Conservation (phyloP, 108 stramenopile species). For the Cyclotella distinguenda region DNA sequence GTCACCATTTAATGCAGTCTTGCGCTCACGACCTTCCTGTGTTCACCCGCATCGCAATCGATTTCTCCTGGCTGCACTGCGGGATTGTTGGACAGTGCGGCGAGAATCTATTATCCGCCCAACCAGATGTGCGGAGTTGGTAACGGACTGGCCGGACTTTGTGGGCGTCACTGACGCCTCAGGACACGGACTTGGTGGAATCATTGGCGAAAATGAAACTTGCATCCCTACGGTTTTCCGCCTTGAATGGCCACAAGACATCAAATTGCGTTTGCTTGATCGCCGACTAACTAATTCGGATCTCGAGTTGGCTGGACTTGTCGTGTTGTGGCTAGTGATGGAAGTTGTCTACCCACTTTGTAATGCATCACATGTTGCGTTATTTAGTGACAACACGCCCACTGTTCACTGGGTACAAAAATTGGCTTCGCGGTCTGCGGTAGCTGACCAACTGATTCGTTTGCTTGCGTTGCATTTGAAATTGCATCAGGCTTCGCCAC, state of each 20-base stretch:
- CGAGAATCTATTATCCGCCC: not conserved
- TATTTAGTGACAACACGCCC: conserved; percentile 6
- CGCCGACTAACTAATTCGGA: not conserved
- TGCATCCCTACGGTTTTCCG: not conserved
- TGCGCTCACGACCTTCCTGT: conserved; percentile 25
- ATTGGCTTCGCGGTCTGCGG: conserved; percentile 16
- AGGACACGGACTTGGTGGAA: not conserved
- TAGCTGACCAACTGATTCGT: not conserved
- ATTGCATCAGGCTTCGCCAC: not conserved
- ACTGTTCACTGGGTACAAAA: not conserved
- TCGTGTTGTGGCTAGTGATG: not conserved
- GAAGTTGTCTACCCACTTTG: not conserved
- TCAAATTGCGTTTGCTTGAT: not conserved
- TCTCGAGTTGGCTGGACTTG: not conserved
- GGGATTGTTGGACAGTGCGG: not conserved
- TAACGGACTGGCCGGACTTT: not conserved
- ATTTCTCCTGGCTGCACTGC: not conserved
- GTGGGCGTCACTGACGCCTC: not conserved
- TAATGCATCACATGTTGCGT: not conserved
- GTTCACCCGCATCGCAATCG: not conserved
- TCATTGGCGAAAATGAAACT: not conserved
- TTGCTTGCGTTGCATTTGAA: not conserved
- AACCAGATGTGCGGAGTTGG: not conserved
- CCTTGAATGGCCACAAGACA: not conserved
- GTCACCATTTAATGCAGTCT: conserved; percentile 30